A percentile compares a stretch with the other conserved stretches of the same genome.
Conservation (phyloP, 2,329 filamentous ascomycete species). For the Bipolaris oryzae region DNA sequence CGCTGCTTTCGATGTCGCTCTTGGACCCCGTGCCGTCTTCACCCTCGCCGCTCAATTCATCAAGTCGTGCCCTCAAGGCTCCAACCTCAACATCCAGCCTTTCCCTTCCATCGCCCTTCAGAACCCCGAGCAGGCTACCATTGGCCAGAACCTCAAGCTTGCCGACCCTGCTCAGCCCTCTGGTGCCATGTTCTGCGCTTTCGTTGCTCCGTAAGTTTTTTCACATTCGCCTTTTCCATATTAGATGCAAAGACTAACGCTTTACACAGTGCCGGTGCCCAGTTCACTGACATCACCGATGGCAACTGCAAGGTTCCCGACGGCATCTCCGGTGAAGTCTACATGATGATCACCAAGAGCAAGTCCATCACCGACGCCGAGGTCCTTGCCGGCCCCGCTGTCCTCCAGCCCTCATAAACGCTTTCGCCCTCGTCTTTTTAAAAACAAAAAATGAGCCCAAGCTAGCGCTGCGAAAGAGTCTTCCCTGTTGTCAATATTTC, state of each 20-base stretch:
- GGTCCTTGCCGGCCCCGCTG: conserved; percentile 63
- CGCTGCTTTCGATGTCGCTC: conserved; percentile 71
- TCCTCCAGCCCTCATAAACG: conserved; percentile 48
- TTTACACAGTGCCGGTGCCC: conserved; percentile 41
- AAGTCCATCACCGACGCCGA: conserved; percentile 51
- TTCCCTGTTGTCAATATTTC: conserved; percentile 8
- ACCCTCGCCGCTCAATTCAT: conserved; percentile 77
- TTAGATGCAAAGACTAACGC: conserved; percentile 26
- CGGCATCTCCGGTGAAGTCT: conserved; percentile 67
- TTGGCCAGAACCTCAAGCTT: conserved; percentile 49
- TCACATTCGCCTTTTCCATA: conserved; percentile 18
- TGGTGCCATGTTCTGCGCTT: conserved; percentile 66
- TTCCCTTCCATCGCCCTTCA: conserved; percentile 64
- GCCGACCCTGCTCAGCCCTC: conserved; percentile 44
- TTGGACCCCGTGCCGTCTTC: conserved; percentile 72
- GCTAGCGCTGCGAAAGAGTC: conserved; percentile 5
- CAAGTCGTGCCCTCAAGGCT: conserved; percentile 67
- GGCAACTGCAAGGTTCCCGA: conserved; percentile 67
- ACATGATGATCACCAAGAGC: conserved; percentile 67
- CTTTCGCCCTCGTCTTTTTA: background rate
- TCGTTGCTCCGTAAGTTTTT: conserved; percentile 64
- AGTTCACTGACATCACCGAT: conserved; percentile 63
- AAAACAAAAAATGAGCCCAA: conserved; percentile 1
- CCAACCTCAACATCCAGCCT: conserved; percentile 66
- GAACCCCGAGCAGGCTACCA: conserved; percentile 55